Evolutionary conservation across 2,329 filamentous ascomycete genomes (phyloP), one percentile per base, ranked within the genome.

Genomic region (Davidsoniella neocaledoniae): DNA sequence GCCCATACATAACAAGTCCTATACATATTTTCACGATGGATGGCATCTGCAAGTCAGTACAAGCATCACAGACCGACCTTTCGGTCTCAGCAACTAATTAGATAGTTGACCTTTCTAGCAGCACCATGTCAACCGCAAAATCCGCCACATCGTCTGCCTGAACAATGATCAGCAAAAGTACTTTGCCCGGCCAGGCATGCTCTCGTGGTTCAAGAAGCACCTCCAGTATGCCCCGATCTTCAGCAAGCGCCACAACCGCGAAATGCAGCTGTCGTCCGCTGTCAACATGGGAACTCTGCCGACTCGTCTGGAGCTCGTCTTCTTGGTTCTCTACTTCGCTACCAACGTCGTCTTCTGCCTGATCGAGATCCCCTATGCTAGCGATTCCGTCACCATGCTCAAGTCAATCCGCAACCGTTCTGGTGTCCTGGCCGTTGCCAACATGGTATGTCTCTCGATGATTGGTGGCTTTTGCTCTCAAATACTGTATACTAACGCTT

Each of bases 341-440:
- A 79, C 74, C 66, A 83, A 83, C 59, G 36, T 78, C 25, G 65
- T 67, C 55, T 83, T 91, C 66, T 88, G 83, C 61, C 68, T 83
- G 46, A 68, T 78, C 39, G 72, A 73, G 51, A 76, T 88, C 46
- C 71, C 77, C 44, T 86, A 74, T 60, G 66, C 66, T 33, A 64
- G 64, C 14, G 61, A 69, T 49, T 67, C 67, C 44, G 58, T 60
- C 9, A 61, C 65, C 21, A 71, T 26, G 26, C 43, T 50, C 43
- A 83, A 94, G 61, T 43, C 51, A 4, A 71, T 95, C 41, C 81
- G 91, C 58, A 88, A 88, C 37, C 79, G 91, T 52, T 83, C 84
- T 5, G 91, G 91, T 49, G 83, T 81, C 7, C 73, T 98, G 55
- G 80, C 88, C 4, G 72, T 87, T 9, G 75, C 94, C 58, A 98